Percentiles rank a stretch among this genome's conserved stretches.
phyloP scores from a whole-genome alignment of 306 rosid genomes.

The Rosa multiflora region DNA sequence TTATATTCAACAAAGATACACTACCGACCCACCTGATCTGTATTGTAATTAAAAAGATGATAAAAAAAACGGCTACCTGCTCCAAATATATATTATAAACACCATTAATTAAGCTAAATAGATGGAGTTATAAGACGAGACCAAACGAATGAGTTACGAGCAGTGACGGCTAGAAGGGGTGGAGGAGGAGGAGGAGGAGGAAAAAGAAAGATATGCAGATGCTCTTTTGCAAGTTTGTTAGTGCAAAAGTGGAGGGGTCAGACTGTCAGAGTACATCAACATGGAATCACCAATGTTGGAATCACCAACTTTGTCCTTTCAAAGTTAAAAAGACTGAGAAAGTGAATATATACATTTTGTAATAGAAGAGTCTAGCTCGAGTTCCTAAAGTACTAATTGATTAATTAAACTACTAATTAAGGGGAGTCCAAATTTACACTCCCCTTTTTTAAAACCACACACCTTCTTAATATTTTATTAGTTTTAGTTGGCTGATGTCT shows the following conservation, averaged over 20 bases:
- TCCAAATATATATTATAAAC: neutral
- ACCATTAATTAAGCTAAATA: neutral
- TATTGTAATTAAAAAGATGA: neutral
- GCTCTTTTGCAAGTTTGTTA: neutral
- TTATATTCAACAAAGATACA: constrained; percentile 9
- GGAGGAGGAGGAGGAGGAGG: neutral
- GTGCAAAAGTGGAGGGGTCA: neutral
- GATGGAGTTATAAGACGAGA: neutral
- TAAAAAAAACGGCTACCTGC: constrained; percentile 1
- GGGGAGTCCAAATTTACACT: too few species aligned
- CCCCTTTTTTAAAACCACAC: too few species aligned
- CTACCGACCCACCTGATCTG: constrained; percentile 2
- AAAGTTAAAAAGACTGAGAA: neutral
- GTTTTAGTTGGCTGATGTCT: too few species aligned
- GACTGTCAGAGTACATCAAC: neutral
- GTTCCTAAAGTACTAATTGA: neutral
- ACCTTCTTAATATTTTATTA: too few species aligned
- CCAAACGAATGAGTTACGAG: neutral
- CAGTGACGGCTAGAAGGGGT: neutral
- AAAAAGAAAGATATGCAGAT: neutral
- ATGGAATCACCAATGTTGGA: neutral
- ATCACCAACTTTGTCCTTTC: neutral
- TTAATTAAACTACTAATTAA: neutral
- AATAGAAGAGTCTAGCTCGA: neutral
- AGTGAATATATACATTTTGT: neutral